Base-by-base conservation (phyloP, 2,329 filamentous ascomycete species). In the Apiospora sp. region DNA sequence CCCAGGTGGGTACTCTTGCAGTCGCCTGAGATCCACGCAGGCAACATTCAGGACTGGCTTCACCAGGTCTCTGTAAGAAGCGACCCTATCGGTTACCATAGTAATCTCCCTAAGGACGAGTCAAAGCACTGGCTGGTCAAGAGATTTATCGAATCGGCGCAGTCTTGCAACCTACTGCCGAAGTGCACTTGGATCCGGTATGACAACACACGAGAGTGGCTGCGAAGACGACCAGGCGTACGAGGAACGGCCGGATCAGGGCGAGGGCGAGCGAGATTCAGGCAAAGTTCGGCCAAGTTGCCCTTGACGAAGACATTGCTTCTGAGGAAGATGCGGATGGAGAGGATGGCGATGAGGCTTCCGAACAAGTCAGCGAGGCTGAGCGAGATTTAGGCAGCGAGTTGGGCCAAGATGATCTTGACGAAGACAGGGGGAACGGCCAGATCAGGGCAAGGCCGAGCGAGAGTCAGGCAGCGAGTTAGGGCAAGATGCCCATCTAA, bases 281-380 rank as follows among this genome's bases (percentile, higher is more conserved):
- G 77, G 77, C 34, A 73, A 75, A 75, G 54, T 73, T 77, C 14
- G 58, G 34, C 46, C 75, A 74, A 74, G 70, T 34, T 74, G 74
- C 58, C 58, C 58, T 64, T 41, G 58, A 64, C 41, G 58, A 41
- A 64, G 58, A 64, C 8, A 34, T 14, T 22, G 30, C 34, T 30
- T 64, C 58, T 24, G 78, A 75, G 7, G 77, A 73, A 27, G 75
- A 77, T 13, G 78, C 76, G 19, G 76, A 73, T 5, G 78, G 79
- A 13, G 75, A 72, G 2, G 77, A 75, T 71, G 79, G 79, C 13
- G 76, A 77, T n/a, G 79, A 79, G 27, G 79, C 79, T 48, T 80
- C 81, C 2, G 82, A 85, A n/a, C 85, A 87, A 34, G 84, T 87
- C 7, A 85, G 86, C 4, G 88, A 90, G 27, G 2, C 27, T 30